Base-by-base conservation (phyloP, 495 filamentous ascomycete species). In the Aspergillus indologenus region DNA sequence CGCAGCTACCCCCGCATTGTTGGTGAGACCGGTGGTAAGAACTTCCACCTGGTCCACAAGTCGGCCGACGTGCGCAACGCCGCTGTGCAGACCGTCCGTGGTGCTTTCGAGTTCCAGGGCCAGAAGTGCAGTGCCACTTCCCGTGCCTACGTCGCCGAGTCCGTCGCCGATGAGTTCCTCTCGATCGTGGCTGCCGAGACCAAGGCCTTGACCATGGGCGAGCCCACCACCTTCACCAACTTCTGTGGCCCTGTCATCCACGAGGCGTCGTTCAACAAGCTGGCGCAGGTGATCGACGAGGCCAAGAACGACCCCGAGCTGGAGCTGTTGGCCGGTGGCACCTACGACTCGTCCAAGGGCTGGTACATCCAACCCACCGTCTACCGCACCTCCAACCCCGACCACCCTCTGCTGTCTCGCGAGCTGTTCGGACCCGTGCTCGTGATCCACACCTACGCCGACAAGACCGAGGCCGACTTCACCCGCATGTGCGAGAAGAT, bases 121-220 rank as follows among this genome's bases (percentile, higher is more conserved):
- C 90, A 93, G 73, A 93, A 94, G 74, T 94, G 90, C 78, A 90
- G 87, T 66, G 90, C 90, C 60, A 90, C 87, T 8, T 92, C 89
- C 40, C 83, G 90, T 29, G 71, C 81, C 8, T 93, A 94, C 67
- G 79, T 94, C 5, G 83, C 90, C 7, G 73, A 81, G 60, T 90
- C 87, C 0, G 70, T 90, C 45, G 87, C 87, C 74, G 81, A 85
- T 11, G 73, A 83, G 52, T 91, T 93, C 74, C 76, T 83, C 57
- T 67, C 75, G 47, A 71, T 78, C 47, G 69, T 96, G 17, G 81
- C 86, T 22, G 72, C 79, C 15, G 86, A 92, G 73, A 86, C 85
- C 21, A 73, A 84, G 61, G 80, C 79, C 53, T 79, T 96, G 29
- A 81, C 83, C 49, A 69, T 91, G 44, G 91, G 91, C 46, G 74